Evolutionary conservation across 2,329 filamentous ascomycete genomes (phyloP).

Genomic region (Stemphylium vesicarium): DNA sequence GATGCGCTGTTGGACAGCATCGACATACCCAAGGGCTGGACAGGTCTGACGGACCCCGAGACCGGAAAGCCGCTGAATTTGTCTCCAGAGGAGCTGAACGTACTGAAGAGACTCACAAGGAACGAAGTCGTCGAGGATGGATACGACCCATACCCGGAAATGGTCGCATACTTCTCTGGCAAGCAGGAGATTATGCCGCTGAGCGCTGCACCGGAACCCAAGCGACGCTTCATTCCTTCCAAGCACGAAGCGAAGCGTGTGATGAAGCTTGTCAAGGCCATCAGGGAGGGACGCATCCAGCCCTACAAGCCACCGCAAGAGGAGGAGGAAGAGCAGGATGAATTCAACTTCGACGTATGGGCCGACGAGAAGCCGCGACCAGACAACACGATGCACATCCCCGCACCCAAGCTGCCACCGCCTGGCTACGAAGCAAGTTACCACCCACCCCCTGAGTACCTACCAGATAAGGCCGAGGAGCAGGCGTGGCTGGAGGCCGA

Average conservation of each 20-base stretch:
- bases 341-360: constrained; percentile 84
- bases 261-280: constrained; percentile 96
- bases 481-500: constrained; percentile 85
- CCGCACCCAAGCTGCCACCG: constrained; percentile 89
- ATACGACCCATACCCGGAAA: constrained; percentile 92
- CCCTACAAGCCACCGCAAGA: constrained; percentile 83
- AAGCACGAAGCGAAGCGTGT: constrained; percentile 96
- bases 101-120: constrained; percentile 85
- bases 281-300: constrained; percentile 89
- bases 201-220: constrained; percentile 92
- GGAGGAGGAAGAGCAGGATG: constrained; percentile 73
- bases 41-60: constrained; percentile 88
- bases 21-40: constrained; percentile 96
- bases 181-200: constrained; percentile 93
- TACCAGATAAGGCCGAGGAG: constrained; percentile 84
- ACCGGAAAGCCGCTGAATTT: constrained; percentile 93
- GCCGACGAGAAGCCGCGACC: constrained; percentile 84
- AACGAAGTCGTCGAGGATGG: constrained; percentile 87
- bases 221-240: constrained; percentile 91
- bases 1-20: constrained; percentile 96
- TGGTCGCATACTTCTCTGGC: constrained; percentile 91
- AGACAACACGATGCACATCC: constrained; percentile 91
- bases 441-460: constrained; percentile 92
- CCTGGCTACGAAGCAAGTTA: constrained; percentile 96
- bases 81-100: constrained; percentile 84